Evolutionary conservation across 2,329 filamentous ascomycete species (phyloP).

Genomic region (Neonectria punicea): DNA sequence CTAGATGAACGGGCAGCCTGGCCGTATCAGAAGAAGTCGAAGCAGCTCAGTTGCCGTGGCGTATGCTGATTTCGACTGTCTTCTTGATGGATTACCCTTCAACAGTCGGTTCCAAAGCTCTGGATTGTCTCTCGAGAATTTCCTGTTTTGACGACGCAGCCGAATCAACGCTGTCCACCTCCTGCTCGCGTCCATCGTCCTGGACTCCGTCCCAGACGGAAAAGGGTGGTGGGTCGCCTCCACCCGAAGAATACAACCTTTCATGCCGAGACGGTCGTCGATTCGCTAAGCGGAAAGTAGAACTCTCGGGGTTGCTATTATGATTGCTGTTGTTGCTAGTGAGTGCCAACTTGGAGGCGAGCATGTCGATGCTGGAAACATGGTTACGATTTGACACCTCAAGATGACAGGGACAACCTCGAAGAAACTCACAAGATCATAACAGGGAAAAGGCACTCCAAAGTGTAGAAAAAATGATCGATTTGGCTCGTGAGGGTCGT

Average conservation of each 20-base stretch:
- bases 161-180: slow-evolving; percentile 19
- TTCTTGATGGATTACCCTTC: slow-evolving; percentile 33
- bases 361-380: slow-evolving; percentile 43
- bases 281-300: slow-evolving; percentile 22
- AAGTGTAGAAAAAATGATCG: slow-evolving; percentile 53
- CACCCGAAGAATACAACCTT: slow-evolving; percentile 23
- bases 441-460: slow-evolving; percentile 54
- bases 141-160: slow-evolving; percentile 22
- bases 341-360: slow-evolving; percentile 46
- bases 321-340: slow-evolving; percentile 23
- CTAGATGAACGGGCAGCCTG: background rate
- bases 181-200: slow-evolving; percentile 23
- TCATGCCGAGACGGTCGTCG: slow-evolving; percentile 8
- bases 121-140: slow-evolving; percentile 15
- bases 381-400: background rate
- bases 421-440: slow-evolving; percentile 49
- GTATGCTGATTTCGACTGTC: slow-evolving; percentile 33
- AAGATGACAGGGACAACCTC: rapidly evolving
- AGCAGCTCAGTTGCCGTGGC: slow-evolving; percentile 11
- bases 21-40: slow-evolving; percentile 1
- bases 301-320: slow-evolving; percentile 22
- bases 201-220: slow-evolving; percentile 22
- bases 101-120: background rate
- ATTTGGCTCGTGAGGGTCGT: slow-evolving; percentile 50
- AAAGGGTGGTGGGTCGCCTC: slow-evolving; percentile 23